Base-by-base conservation (phyloP, 164 flowering plant species). In the Piper betle region DNA sequence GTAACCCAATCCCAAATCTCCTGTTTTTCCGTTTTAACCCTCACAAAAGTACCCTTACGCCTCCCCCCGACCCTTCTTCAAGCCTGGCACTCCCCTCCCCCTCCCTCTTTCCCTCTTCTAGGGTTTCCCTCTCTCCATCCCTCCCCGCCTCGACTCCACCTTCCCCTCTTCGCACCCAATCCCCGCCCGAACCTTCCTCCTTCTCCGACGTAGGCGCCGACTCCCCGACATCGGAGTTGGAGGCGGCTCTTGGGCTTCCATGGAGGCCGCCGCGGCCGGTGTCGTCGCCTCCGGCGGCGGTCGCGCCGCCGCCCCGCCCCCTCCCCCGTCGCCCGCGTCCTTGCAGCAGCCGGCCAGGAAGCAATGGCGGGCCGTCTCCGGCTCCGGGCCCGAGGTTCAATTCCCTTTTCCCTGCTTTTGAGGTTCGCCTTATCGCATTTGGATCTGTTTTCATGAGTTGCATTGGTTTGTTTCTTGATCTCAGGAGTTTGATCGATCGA, bases 341-440 rank as follows among this genome's bases (percentile, higher is more conserved):
- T 25, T 25, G 33, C 33, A 25, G 39, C 72, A 70, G 39, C 37
- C 73, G 43, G 58, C 70, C 39, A 71, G 95, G 71, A 84, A 86
- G 71, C 88, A 88, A 75, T 88, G 94, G 98, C 87, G 96, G 13
- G 86, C 78, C 43, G 84, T 85, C 39, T 66, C 89, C 2, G 77
- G 66, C 59, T 57, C 75, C 15, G 71, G 74, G 12, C 77, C 65
- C 48, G 87, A 83, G 83, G 90, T n/a, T 46, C 57, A 55, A 53
- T 33, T 2, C 37, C 17, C 1, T 57, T 11, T 25, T 25, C 33
- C 33, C 33, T 25, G 33, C 33, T 25, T 25, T 25, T 25, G 33
- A 25, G 33, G 33, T 25, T 25, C 33, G 33, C 52, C 53, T 61
- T 55, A 66, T 37, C 56, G 42, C 42, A 20, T 63, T 56, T 53